Percentiles rank a stretch among this genome's conserved stretches.
phyloP scores from a whole-genome alignment of 768 basidiomycete genomes.

The Podaxis pistillaris region DNA sequence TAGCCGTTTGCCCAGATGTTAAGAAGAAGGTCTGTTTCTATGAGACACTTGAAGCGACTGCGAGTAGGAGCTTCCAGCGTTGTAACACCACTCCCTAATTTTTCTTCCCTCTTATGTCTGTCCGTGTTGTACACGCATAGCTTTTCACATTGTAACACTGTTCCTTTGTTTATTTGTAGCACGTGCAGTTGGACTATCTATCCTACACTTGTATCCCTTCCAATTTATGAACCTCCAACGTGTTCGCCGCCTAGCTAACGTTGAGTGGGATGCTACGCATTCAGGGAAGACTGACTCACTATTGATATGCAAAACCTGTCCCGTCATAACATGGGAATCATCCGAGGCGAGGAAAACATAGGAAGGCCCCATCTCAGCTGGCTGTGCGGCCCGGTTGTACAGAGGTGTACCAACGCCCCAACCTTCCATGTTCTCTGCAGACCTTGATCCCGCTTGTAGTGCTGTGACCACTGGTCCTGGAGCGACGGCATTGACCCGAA shows the following conservation, averaged over 20 bases:
- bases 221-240: slow-evolving; percentile 22
- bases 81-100: neutral
- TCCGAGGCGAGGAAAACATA: slow-evolving; percentile 55
- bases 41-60: slow-evolving; percentile 35
- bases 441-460: slow-evolving; percentile 54
- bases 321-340: slow-evolving; percentile 39
- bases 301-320: slow-evolving; percentile 36
- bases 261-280: neutral
- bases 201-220: too few relatives aligned
- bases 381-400: slow-evolving; percentile 49
- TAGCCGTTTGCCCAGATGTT: slow-evolving; percentile 68
- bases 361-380: slow-evolving; percentile 49
- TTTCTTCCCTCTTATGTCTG: neutral
- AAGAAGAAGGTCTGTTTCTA: slow-evolving; percentile 58
- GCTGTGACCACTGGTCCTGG: slow-evolving; percentile 59
- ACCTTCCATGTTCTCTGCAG: slow-evolving; percentile 54
- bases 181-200: neutral
- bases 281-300: slow-evolving; percentile 19
- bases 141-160: neutral
- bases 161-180: neutral
- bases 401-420: slow-evolving; percentile 48
- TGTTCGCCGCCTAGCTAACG: slow-evolving; percentile 21
- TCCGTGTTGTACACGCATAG: neutral
- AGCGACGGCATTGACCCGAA: slow-evolving; percentile 54
- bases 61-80: neutral